Evolutionary conservation across 352 stramenopile species (phyloP), one percentile per base, ranked within the genome.

Genomic region (Thraustochytrium sp.): DNA sequence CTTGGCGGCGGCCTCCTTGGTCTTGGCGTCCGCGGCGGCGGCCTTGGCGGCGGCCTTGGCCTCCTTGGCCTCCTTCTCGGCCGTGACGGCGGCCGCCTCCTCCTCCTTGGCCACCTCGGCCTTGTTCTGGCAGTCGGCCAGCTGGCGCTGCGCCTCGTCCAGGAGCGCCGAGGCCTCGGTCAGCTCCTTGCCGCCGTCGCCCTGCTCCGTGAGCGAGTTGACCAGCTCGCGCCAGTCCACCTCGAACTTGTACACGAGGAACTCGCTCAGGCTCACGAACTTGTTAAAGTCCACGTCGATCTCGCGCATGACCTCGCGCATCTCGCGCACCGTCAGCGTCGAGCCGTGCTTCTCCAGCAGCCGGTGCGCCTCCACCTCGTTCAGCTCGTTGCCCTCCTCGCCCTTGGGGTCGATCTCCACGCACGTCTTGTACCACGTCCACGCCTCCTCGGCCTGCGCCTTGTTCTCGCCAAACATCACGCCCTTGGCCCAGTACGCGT

Each of bases 221-320:
- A 87, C 85, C n/a, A 88, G 83, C 46, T 59, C 53, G 54, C 4
- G 2, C 82, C 82, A 87, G 75, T 88, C 86, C 2, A 85, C 26
- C 36, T 40, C 55, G 82, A 87, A 88, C 56, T 85, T 61, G 86
- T 84, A 88, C 23, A 88, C 48, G 13, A 88, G 63, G 82, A 88
- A 88, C 82, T 88, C 86, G 36, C 3, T 46, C 9, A 88, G 73
- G 55, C 63, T 86, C 29, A 88, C 82, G 36, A 55, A 82, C 42
- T 87, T 86, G 82, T 88, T 88, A 37, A 87, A 88, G 61, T 88
- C 86, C 16, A 88, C 64, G 85, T 88, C 86, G 42, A 88, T 88
- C 38, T 86, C 82, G 31, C 51, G 63, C 56, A 88, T 56, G 21
- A 82, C 75, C 21, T 31, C 59, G 38, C 86, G 82, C 86, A 88